These are phyloP conservation scores for Yamadazyma atlantica DNA, from an alignment of 1,139 yeast species.

Conservation along the genomic window DNA sequence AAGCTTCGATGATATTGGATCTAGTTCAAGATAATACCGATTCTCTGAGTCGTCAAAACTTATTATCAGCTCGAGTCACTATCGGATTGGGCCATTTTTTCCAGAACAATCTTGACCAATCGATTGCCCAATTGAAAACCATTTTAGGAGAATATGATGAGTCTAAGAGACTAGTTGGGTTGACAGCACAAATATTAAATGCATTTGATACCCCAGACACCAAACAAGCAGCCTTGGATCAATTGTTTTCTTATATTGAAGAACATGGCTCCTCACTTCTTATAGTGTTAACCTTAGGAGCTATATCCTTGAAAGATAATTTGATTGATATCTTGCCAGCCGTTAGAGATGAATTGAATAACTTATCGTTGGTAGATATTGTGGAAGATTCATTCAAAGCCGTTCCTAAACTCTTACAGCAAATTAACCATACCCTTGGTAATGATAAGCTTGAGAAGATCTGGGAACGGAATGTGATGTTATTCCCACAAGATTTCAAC, in stretches of 20 bases:
- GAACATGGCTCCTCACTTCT: constrained; percentile 62
- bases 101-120: constrained; percentile 55
- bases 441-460: constrained; percentile 20
- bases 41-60: constrained; percentile 10
- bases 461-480: constrained; percentile 71
- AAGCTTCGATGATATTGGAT: constrained; percentile 57
- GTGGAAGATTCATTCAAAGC: constrained; percentile 51
- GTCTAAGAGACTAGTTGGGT: constrained; percentile 60
- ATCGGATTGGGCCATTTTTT: constrained; percentile 72
- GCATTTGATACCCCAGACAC: constrained; percentile 73
- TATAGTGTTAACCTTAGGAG: constrained; percentile 74
- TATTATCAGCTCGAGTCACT: constrained; percentile 64
- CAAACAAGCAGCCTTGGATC: constrained; percentile 77
- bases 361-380: constrained; percentile 48
- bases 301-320: constrained; percentile 68
- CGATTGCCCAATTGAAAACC: constrained; percentile 64
- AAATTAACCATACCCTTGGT: constrained; percentile 40
- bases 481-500: constrained; percentile 68
- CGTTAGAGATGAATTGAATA: constrained; percentile 63
- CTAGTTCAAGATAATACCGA: constrained; percentile 33
- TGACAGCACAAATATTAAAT: constrained; percentile 77
- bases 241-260: constrained; percentile 61
- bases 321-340: constrained; percentile 61
- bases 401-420: constrained; percentile 61
- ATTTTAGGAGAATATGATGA: constrained; percentile 51